Percentiles rank a stretch among this genome's conserved stretches.
Evolutionary conservation across 805 yeast genomes (phyloP).

Genomic region (Sugiyamaella marilandica): DNA sequence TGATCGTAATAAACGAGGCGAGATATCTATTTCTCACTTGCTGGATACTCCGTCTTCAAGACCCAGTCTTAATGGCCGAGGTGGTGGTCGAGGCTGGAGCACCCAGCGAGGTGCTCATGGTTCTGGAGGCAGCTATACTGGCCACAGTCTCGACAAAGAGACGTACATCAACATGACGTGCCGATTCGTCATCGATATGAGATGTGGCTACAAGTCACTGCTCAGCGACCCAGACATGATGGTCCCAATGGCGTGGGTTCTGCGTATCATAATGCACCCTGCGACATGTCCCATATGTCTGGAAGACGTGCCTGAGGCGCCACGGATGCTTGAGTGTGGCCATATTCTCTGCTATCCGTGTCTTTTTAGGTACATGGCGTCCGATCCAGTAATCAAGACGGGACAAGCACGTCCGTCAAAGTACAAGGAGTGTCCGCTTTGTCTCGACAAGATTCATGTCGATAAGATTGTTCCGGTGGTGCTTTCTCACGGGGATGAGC

Average conservation of each 20-base stretch:
- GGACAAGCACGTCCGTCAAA: slow-evolving; percentile 31
- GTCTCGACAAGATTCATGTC: slow-evolving; percentile 53
- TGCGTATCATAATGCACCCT: slow-evolving; percentile 68
- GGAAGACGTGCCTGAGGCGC: slow-evolving; percentile 78
- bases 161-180: slow-evolving; percentile 70
- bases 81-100: neutral
- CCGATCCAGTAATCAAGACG: slow-evolving; percentile 35
- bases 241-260: slow-evolving; percentile 53
- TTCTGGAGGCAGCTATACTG: neutral
- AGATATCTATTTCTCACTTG: slow-evolving; percentile 21
- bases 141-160: slow-evolving; percentile 23
- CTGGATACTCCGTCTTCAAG: slow-evolving; percentile 6
- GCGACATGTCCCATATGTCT: slow-evolving; percentile 87
- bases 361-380: slow-evolving; percentile 62
- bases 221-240: slow-evolving; percentile 71
- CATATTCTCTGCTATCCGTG: slow-evolving; percentile 87
- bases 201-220: slow-evolving; percentile 53
- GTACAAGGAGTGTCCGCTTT: slow-evolving; percentile 74
- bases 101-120: neutral
- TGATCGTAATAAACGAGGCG: slow-evolving; percentile 18
- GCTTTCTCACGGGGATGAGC: slow-evolving; percentile 41
- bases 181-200: slow-evolving; percentile 70
- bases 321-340: slow-evolving; percentile 93
- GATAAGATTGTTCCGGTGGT: slow-evolving; percentile 62
- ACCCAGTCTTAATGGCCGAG: neutral